Evolutionary conservation across 345 rosid species (phyloP), one percentile per base, ranked within the genome.

Genomic region (Leavenworthia alabamica): DNA sequence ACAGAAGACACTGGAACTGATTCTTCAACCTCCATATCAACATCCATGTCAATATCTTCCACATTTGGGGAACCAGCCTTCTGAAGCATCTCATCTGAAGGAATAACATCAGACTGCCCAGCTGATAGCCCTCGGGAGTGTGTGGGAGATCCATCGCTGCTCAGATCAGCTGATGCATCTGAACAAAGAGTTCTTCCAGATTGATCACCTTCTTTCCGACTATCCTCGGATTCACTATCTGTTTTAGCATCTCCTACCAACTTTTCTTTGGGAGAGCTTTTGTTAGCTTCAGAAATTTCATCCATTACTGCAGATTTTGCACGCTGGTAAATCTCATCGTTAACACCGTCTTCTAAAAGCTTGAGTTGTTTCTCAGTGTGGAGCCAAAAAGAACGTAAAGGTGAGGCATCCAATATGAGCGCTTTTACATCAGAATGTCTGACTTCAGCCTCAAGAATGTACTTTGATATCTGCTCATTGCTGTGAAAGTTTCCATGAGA

Each of bases 1-100:
- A 55, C 36, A 40, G 50, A 55, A 32, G 64, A 66, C 5, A 56
- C 33, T 48, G 82, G 75, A 44, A 43, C 70, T 63, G 69, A 70
- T 45, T 90, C 94, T 61, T 93, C 97, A 77, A 89, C 89, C 73
- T 93, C 97, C 97, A 93, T 89, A 77, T 93, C 97, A 54, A 93
- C 88, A 67, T 89, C 97, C 97, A 87, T 89, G 68, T 89, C 97
- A 77, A 80, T 68, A 74, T 85, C 97, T 61, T 80, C 97, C 70
- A 59, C 83, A 53, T 22, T 73, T 43, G 73, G 54, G 26, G 60
- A 56, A 20, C 59, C 64, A 42, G 58, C 67, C 65, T 69, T 71
- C 40, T 56, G 56, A 65, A 42, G 58, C 11, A 62, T 58, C 49
- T 70, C 81, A 64, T 39, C 77, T 43, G 49, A 35, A 33, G 62